Conservation (phyloP, 208 protist genomes). For the Plasmodiophora brassicae region DNA sequence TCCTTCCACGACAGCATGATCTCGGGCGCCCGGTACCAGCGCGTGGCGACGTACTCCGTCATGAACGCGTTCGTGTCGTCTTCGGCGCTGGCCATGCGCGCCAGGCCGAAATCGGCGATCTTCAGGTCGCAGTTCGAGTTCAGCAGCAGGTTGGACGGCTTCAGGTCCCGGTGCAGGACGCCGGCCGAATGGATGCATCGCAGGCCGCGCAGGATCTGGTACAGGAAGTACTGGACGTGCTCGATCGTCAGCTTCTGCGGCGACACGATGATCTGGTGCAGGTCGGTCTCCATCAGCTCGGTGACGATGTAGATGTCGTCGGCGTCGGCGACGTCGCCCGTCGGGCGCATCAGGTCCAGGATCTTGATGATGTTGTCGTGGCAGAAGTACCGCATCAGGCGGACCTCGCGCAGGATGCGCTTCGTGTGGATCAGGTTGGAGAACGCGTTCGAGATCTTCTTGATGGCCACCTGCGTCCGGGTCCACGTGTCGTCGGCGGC, state of each 20-base stretch:
- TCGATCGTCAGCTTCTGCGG: slow-evolving; percentile 78
- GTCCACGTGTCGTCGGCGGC: slow-evolving; percentile 38
- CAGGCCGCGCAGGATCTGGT: slow-evolving; percentile 83
- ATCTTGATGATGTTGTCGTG: slow-evolving; percentile 84
- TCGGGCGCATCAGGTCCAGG: slow-evolving; percentile 57
- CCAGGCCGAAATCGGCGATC: slow-evolving; percentile 76
- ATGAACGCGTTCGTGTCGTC: slow-evolving; percentile 45
- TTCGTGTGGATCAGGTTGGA: slow-evolving; percentile 78
- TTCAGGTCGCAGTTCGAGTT: slow-evolving; percentile 93
- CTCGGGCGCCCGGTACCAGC: slow-evolving; percentile 68
- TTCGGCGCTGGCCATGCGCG: slow-evolving; percentile 43
- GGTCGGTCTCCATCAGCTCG: slow-evolving; percentile 91
- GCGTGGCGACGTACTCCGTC: slow-evolving; percentile 66
- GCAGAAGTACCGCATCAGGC: slow-evolving; percentile 16
- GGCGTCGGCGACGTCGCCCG: slow-evolving; percentile 63
- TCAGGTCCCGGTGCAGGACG: slow-evolving; percentile 91
- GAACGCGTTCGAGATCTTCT: slow-evolving; percentile 87
- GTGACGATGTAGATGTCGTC: slow-evolving; percentile 85
- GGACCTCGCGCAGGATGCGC: slow-evolving; percentile 79
- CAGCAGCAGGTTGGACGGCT: slow-evolving; percentile 85
- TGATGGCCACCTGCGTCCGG: slow-evolving; percentile 61
- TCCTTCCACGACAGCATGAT: slow-evolving; percentile 60
- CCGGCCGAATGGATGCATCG: slow-evolving; percentile 83
- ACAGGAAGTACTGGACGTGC: slow-evolving; percentile 89
- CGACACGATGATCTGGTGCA: slow-evolving; percentile 83